Evolutionary conservation across 2,329 filamentous ascomycete species (phyloP).

Genomic region (Zarea fungicola): DNA sequence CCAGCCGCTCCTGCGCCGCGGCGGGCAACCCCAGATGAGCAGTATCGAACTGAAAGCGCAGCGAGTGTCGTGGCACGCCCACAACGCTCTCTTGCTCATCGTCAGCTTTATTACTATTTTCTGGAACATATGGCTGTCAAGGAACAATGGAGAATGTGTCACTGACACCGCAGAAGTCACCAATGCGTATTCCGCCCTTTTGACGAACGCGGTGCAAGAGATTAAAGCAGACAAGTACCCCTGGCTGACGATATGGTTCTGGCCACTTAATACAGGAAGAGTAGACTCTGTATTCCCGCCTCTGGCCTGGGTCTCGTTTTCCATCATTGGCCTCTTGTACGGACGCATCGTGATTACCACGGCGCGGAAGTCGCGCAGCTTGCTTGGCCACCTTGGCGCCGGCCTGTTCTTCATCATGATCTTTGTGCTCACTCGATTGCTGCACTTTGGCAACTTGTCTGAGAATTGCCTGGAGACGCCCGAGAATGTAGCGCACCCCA

Average conservation of each 20-base stretch:
- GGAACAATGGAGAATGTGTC: constrained; percentile 32
- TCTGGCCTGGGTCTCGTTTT: constrained; percentile 42
- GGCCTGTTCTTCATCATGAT: constrained; percentile 28
- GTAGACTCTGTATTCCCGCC: constrained; percentile 39
- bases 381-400: constrained; percentile 21
- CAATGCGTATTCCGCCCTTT: too few relatives aligned
- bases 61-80: constrained; percentile 35
- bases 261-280: constrained; percentile 22
- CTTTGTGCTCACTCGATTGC: constrained; percentile 37
- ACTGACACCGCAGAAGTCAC: constrained; percentile 7
- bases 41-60: background rate
- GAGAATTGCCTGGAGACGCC: constrained; percentile 37
- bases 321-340: constrained; percentile 39
- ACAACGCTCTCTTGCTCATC: constrained; percentile 32
- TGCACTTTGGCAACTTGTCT: constrained; percentile 40
- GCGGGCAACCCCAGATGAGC: background rate
- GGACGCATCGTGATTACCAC: constrained; percentile 30
- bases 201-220: background rate
- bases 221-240: constrained; percentile 12
- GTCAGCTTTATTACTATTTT: constrained; percentile 34
- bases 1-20: constrained; percentile 26
- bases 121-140: constrained; percentile 44
- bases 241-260: constrained; percentile 38
- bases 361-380: constrained; percentile 25
- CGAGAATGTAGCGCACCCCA: constrained; percentile 27